A percentile compares a stretch with the other conserved stretches of the same genome.
Evolutionary conservation across 2,329 filamentous ascomycete species (phyloP).

Genomic region (Curvularia sp.): DNA sequence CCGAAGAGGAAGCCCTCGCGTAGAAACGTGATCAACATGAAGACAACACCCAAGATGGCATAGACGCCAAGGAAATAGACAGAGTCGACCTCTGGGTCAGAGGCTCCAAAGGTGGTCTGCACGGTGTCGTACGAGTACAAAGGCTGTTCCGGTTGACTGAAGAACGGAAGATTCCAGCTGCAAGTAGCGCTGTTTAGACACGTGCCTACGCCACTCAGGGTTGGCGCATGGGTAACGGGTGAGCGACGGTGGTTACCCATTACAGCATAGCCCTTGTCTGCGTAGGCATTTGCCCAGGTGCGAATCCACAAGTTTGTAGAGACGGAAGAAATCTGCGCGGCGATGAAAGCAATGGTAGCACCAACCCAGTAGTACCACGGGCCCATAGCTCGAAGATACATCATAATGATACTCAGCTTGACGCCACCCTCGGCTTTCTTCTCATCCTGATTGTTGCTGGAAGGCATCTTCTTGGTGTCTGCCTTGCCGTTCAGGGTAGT

Average conservation of each 20-base stretch:
- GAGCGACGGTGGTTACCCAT: conserved; percentile 46
- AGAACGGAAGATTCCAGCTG: conserved; percentile 54
- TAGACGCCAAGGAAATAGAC: conserved; percentile 86
- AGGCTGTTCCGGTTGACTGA: conserved; percentile 32
- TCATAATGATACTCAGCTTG: conserved; percentile 82
- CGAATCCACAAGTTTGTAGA: conserved; percentile 94
- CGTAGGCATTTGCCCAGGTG: conserved; percentile 92
- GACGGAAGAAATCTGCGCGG: conserved; percentile 85
- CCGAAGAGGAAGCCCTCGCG: conserved; percentile 91
- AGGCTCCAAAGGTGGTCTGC: conserved; percentile 50
- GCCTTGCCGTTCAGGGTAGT: conserved; percentile 55
- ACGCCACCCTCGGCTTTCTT: conserved; percentile 85
- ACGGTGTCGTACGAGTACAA: conserved; percentile 50
- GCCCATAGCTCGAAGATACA: conserved; percentile 93
- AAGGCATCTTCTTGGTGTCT: conserved; percentile 56
- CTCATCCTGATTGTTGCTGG: conserved; percentile 64
- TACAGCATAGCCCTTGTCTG: conserved; percentile 55
- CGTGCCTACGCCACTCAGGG: conserved; percentile 54
- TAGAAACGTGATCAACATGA: conserved; percentile 80
- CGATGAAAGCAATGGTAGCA: conserved; percentile 74
- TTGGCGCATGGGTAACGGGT: conserved; percentile 54
- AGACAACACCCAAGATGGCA: conserved; percentile 77
- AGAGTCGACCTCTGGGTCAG: conserved; percentile 71
- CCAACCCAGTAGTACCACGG: conserved; percentile 93
- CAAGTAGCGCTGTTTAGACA: conserved; percentile 61